Percentiles rank a stretch among this genome's conserved stretches.
phyloP scores from a whole-genome alignment of 345 rosid species.

The Dipteronia dyeriana region DNA sequence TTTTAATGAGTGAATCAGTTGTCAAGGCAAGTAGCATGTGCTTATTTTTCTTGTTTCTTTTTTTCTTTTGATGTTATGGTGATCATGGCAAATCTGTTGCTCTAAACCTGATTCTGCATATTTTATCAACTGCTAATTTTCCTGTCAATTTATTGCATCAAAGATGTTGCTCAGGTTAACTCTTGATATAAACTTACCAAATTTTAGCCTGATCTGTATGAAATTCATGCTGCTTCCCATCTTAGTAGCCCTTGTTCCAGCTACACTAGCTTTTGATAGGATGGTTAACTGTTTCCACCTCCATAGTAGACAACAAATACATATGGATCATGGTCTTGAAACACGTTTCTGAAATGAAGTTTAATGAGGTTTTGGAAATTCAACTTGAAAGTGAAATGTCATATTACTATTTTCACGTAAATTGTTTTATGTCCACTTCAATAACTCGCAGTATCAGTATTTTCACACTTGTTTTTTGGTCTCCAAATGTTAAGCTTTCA shows the following conservation, averaged over 20 bases:
- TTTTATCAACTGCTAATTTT: neutral
- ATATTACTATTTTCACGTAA: neutral
- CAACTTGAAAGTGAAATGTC: neutral
- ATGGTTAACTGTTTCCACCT: neutral
- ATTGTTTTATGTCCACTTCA: neutral
- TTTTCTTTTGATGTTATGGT: neutral
- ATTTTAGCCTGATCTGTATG: neutral
- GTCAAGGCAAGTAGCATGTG: slow-evolving; percentile 49
- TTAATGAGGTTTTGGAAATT: neutral
- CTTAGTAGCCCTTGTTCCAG: neutral
- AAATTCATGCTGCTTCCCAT: neutral
- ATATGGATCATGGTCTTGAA: neutral
- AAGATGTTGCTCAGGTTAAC: neutral
- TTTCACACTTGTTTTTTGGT: neutral
- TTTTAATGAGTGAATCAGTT: slow-evolving; percentile 68
- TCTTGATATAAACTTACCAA: neutral
- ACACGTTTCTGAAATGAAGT: neutral
- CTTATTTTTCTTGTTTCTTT: neutral
- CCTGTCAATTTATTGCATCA: neutral
- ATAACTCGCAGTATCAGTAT: neutral
- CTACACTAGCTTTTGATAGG: neutral
- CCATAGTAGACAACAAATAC: neutral
- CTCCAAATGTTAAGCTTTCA: neutral
- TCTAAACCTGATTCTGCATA: neutral
- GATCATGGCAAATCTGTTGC: neutral